Conservation (phyloP, 129 eudicot genomes). For the Pittosporum tobira region DNA sequence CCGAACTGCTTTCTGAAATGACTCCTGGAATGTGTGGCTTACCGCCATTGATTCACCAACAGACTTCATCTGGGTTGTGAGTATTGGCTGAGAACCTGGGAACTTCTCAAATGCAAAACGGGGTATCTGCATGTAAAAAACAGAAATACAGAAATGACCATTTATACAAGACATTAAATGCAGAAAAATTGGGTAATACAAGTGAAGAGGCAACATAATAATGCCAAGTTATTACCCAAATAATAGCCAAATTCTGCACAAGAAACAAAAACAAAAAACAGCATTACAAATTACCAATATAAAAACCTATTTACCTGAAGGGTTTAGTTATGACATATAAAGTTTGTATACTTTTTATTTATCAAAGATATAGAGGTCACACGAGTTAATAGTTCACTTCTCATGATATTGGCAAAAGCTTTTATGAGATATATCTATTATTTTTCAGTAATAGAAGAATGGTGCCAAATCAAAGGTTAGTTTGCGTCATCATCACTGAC, state of each 20-base stretch:
- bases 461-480: too few species aligned
- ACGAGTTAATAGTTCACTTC: too few species aligned
- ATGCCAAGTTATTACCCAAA: not conserved
- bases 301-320: too few species aligned
- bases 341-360: too few species aligned
- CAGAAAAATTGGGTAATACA: not conserved
- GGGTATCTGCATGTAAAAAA: conserved; percentile 53
- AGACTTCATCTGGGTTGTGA: conserved; percentile 94
- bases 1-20: conserved; percentile 84
- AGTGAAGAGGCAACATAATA: not conserved
- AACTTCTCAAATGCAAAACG: conserved; percentile 93
- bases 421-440: too few species aligned
- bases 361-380: too few species aligned
- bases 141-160: not conserved
- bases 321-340: too few species aligned
- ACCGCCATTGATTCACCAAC: conserved; percentile 96
- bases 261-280: too few species aligned
- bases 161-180: not conserved
- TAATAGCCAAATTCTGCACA: not conserved
- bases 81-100: conserved; percentile 69
- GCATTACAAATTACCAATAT: too few species aligned
- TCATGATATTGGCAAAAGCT: too few species aligned
- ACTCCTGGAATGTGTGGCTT: conserved; percentile 88
- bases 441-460: too few species aligned
- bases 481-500: too few species aligned